Evolutionary conservation across 2,329 filamentous ascomycete genomes (phyloP), one percentile per base, ranked within the genome.

Genomic region (Graphilbum ipis-grandicollis): DNA sequence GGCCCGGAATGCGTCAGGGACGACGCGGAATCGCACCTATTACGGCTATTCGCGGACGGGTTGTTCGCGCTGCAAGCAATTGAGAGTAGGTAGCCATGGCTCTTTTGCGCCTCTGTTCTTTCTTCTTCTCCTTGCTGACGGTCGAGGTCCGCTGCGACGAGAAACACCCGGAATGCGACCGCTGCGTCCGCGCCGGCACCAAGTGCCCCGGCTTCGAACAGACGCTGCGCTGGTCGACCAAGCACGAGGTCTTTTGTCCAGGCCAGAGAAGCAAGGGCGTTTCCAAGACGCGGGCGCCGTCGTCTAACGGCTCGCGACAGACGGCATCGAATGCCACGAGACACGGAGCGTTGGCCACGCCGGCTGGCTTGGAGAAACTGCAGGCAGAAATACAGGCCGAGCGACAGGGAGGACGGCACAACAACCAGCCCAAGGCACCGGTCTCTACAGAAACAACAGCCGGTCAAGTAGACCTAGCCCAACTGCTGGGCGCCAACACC

Each of bases 151-250:
- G 44, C 3, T 46, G 44, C 15, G 43, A 46, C 14, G 44, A 46
- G 28, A 31, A 34, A 13, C 41, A 46, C 8, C 44, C 44, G 1
- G 39, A 40, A 29, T 65, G 61, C 43, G 47, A 54, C 23, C 58
- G 61, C 39, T 65, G 61, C 46, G 51, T 52, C 35, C 57, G 55
- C 36, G 53, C 56, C 21, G 56, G 56, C 23, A 50, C 56, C n/a
- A 41, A 51, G 19, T 65, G 61, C 41, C 60, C 61, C 23, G 61
- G 60, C 6, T 64, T 62, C 35, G 55, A 56, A 44, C 59, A 61
- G 47, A 56, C 55, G 35, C 46, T 64, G 32, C 59, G 60, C 35
- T 65, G 61, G 61, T 62, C 57, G 9, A 59, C 56, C 33, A 65
- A 64, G 43, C 60, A 64, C 46, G 60, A 64, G 44, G 53, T 60